Conservation (phyloP, 441 rosid species). For the Jatropha podagrica region DNA sequence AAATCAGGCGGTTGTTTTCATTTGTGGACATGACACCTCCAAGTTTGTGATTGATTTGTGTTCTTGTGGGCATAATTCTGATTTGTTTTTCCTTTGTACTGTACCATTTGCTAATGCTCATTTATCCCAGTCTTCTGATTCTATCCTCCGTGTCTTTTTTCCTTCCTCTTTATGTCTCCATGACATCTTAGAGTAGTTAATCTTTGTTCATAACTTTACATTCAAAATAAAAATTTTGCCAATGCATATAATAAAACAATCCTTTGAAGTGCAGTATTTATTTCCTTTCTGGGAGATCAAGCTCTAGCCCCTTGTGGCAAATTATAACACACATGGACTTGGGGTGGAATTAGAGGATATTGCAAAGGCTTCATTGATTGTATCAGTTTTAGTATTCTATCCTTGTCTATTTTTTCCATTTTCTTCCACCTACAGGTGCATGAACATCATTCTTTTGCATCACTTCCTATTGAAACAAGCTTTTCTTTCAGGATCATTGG, state of each 20-base stretch:
- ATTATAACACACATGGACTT: background rate
- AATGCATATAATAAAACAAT: background rate
- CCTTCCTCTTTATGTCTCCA: background rate
- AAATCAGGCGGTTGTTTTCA: too few relatives aligned
- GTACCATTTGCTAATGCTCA: background rate
- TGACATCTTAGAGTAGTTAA: background rate
- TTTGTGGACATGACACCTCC: too few relatives aligned
- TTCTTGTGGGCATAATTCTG: background rate
- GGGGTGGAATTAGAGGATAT: background rate
- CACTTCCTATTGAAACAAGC: slow-evolving; percentile 1
- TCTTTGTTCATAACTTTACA: background rate
- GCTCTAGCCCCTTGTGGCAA: background rate
- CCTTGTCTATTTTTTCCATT: background rate
- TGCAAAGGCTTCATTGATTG: background rate
- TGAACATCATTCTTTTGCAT: background rate
- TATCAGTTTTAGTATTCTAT: background rate
- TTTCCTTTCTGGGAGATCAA: background rate
- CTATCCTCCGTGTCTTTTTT: background rate
- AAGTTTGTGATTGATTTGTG: background rate
- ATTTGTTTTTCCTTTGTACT: background rate
- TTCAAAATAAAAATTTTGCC: background rate
- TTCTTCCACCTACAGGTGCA: background rate
- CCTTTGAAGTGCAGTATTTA: background rate
- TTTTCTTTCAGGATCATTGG: slow-evolving; percentile 57
- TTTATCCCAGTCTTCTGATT: background rate